A percentile compares a stretch with the other conserved stretches of the same genome.
Evolutionary conservation across 2,329 filamentous ascomycete genomes (phyloP).

Genomic region (Aspergillus luchuensis): DNA sequence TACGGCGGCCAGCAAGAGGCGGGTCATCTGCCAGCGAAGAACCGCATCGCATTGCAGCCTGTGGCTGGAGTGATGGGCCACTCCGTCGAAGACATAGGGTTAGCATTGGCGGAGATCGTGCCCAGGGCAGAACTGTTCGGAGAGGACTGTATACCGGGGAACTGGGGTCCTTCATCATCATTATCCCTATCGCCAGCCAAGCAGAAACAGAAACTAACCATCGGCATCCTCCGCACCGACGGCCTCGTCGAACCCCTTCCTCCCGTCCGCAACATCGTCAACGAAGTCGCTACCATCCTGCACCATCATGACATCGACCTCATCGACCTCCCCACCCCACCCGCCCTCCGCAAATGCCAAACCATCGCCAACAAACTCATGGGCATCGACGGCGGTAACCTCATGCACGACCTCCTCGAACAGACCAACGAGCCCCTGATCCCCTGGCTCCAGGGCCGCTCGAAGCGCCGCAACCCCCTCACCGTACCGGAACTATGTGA

Average conservation of each 20-base stretch:
- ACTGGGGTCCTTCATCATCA: slow-evolving; percentile 37
- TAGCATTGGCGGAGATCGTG: slow-evolving; percentile 56
- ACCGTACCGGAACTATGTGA: slow-evolving; percentile 53
- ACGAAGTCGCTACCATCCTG: slow-evolving; percentile 42
- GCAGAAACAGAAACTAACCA: slow-evolving; percentile 34
- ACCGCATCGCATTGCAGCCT: slow-evolving; percentile 55
- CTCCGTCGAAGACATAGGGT: slow-evolving; percentile 42
- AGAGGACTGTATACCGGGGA: slow-evolving; percentile 47
- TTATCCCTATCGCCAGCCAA: slow-evolving; percentile 22
- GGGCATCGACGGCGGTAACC: slow-evolving; percentile 58
- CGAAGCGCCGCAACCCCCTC: slow-evolving; percentile 52
- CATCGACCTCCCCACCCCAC: slow-evolving; percentile 58
- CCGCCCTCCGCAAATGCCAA: slow-evolving; percentile 57
- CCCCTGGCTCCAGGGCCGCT: slow-evolving; percentile 59
- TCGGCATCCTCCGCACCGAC: slow-evolving; percentile 47
- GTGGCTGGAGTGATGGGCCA: slow-evolving; percentile 47
- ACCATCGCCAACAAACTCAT: slow-evolving; percentile 61
- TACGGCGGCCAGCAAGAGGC: slow-evolving; percentile 54
- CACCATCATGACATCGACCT: slow-evolving; percentile 54
- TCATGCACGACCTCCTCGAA: slow-evolving; percentile 60
- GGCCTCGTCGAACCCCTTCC: slow-evolving; percentile 43
- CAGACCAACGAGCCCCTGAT: slow-evolving; percentile 59
- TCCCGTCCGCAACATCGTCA: slow-evolving; percentile 42
- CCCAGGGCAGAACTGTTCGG: slow-evolving; percentile 57
- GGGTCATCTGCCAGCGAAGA: slow-evolving; percentile 49